phyloP scores from a whole-genome alignment of 2,329 filamentous ascomycete species.

The Geosmithia flava region DNA sequence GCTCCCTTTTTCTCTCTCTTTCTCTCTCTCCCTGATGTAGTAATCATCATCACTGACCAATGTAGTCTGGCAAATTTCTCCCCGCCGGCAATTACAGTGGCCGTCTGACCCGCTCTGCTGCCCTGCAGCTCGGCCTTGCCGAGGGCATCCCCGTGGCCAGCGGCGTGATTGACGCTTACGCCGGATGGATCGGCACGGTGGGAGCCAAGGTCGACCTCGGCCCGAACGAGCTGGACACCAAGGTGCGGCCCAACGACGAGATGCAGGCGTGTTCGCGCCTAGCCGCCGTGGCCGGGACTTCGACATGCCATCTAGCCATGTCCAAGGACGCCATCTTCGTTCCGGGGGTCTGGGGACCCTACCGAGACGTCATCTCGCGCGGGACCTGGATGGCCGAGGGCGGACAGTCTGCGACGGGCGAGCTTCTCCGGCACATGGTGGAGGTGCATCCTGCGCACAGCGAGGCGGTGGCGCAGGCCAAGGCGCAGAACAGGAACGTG shows the following conservation, averaged over 20 bases:
- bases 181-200: slow-evolving; percentile 98
- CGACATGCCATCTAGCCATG: slow-evolving; percentile 95
- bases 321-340: slow-evolving; percentile 89
- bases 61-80: slow-evolving; percentile 78
- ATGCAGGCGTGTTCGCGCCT: slow-evolving; percentile 85
- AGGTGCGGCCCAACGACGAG: slow-evolving; percentile 68
- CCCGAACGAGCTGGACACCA: slow-evolving; percentile 51
- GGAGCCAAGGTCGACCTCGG: slow-evolving; percentile 81
- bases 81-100: slow-evolving; percentile 90
- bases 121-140: slow-evolving; percentile 69
- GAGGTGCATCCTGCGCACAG: slow-evolving; percentile 89
- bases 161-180: slow-evolving; percentile 96
- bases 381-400: slow-evolving; percentile 96
- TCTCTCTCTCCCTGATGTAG: neutral
- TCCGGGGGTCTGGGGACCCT: slow-evolving; percentile 92
- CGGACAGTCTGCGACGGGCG: slow-evolving; percentile 90
- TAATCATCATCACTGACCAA: neutral
- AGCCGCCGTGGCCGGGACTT: slow-evolving; percentile 90
- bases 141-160: slow-evolving; percentile 86
- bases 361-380: slow-evolving; percentile 84
- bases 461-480: slow-evolving; percentile 65
- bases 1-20: slow-evolving; percentile 22
- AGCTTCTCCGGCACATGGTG: slow-evolving; percentile 85
- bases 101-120: slow-evolving; percentile 71
- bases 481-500: slow-evolving; percentile 75